A percentile compares a stretch with the other conserved stretches of the same genome.
Evolutionary conservation across 2,329 filamentous ascomycete genomes (phyloP).

Genomic region (Fusarium verrucosum): DNA sequence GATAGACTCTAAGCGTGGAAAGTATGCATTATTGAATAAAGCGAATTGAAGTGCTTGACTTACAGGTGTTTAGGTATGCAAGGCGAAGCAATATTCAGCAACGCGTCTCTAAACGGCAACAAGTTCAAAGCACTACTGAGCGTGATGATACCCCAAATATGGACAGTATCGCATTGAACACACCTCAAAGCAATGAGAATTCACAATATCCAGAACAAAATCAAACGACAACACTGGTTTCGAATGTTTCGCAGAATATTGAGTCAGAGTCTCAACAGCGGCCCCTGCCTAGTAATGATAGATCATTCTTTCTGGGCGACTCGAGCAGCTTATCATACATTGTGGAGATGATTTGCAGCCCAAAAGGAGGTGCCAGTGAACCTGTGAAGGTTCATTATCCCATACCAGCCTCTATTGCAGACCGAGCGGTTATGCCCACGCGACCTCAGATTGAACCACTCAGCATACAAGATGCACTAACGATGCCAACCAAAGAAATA

Average conservation of each 20-base stretch:
- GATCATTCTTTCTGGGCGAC: constrained; percentile 21
- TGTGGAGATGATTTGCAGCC: constrained; percentile 32
- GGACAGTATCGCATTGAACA: neutral
- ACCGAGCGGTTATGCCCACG: constrained; percentile 8
- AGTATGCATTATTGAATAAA: neutral
- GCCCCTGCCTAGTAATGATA: neutral
- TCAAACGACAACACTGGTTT: accelerated
- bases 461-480: constrained; percentile 14
- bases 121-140: neutral
- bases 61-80: neutral
- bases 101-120: constrained; percentile 5
- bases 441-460: constrained; percentile 6
- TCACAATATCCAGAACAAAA: accelerated
- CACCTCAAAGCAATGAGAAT: neutral
- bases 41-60: neutral
- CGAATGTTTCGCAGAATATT: accelerated
- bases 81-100: constrained; percentile 1
- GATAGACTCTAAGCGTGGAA: constrained; percentile 33
- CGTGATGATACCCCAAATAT: neutral
- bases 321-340: constrained; percentile 34
- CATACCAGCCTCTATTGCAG: constrained; percentile 28
- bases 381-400: constrained; percentile 37
- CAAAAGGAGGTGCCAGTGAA: constrained; percentile 22
- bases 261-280: neutral
- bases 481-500: constrained; percentile 7